Conservation (phyloP, 768 basidiomycete genomes). For the Coprinopsis cinerea region DNA sequence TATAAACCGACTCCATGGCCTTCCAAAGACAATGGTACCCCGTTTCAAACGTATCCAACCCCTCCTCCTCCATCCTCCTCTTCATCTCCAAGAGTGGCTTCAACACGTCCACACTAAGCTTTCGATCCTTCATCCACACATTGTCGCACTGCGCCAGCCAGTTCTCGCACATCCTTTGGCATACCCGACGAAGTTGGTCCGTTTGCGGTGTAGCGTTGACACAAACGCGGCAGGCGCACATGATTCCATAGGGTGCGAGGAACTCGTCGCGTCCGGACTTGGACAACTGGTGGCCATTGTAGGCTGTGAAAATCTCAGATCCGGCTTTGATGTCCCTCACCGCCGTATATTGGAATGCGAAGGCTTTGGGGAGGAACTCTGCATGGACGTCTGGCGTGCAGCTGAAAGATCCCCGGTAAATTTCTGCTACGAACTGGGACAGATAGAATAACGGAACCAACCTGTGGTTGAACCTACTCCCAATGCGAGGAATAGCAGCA, state of each 20-base stretch:
- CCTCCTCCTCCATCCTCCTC: background rate
- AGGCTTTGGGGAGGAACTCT: background rate
- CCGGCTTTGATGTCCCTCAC: background rate
- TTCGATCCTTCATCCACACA: background rate
- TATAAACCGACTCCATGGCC: background rate
- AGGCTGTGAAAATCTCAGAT: background rate
- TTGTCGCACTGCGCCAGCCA: background rate
- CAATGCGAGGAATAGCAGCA: background rate
- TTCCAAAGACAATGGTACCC: background rate
- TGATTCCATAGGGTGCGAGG: background rate
- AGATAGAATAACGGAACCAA: background rate
- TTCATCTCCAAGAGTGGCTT: background rate
- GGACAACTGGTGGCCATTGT: background rate
- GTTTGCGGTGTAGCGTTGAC: background rate
- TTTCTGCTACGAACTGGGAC: background rate
- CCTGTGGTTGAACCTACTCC: constrained; percentile 2
- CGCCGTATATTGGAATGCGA: background rate
- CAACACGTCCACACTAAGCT: background rate
- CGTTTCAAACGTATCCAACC: background rate
- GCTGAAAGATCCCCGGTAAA: background rate
- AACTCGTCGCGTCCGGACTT: background rate
- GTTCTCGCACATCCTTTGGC: background rate
- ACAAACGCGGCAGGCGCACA: background rate
- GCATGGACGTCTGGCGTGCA: background rate
- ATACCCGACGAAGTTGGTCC: background rate